A percentile compares a stretch with the other conserved stretches of the same genome.
These are phyloP conservation scores for Chrysoporthe austroafricana DNA, from an alignment of 2,329 filamentous ascomycete genomes.

Conservation along the genomic window DNA sequence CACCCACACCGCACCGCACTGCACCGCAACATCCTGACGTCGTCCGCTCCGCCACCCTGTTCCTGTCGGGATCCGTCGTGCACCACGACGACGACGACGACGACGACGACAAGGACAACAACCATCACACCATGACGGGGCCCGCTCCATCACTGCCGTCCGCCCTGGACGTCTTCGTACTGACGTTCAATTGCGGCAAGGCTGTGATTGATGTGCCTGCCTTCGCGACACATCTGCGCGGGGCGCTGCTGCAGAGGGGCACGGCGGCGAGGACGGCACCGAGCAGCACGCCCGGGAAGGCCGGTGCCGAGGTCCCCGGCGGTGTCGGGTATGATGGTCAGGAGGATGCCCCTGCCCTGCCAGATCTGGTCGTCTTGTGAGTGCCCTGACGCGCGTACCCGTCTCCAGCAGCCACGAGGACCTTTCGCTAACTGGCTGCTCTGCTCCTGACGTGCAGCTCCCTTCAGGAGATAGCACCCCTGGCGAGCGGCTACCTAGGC, in stretches of 20 bases:
- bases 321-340: neutral
- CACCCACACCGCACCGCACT: neutral
- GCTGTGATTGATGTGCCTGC: conserved; percentile 68
- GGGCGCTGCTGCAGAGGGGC: conserved; percentile 51
- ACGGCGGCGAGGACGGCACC: conserved; percentile 34
- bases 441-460: conserved; percentile 54
- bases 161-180: conserved; percentile 69
- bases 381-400: conserved; percentile 34
- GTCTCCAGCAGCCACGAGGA: neutral
- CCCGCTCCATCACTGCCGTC: neutral
- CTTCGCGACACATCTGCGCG: conserved; percentile 73
- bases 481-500: conserved; percentile 84
- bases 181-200: conserved; percentile 91
- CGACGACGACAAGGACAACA: neutral
- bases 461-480: conserved; percentile 88
- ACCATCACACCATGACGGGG: neutral
- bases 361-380: conserved; percentile 62
- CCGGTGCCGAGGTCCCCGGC: neutral
- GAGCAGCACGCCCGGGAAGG: neutral
- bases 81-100: neutral
- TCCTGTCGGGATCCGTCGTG: neutral
- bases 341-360: conserved; percentile 43
- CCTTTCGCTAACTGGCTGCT: neutral
- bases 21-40: neutral
- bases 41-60: neutral